Conservation (phyloP, 2,329 filamentous ascomycete genomes). For the Orbilia quercus region DNA sequence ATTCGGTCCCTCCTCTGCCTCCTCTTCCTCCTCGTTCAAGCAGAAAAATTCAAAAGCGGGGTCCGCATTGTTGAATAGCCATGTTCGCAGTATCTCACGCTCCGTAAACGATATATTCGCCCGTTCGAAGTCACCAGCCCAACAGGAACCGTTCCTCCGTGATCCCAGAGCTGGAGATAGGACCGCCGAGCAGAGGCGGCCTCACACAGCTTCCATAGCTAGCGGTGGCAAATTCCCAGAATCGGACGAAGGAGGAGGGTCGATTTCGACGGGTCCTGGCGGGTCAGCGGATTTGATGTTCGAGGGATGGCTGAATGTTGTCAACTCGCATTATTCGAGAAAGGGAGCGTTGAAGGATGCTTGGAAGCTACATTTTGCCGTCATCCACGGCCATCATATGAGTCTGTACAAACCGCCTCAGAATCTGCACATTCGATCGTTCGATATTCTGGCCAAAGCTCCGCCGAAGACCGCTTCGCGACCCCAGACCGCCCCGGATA, state of each 20-base stretch:
- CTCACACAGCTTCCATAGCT: constrained; percentile 40
- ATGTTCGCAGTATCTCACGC: constrained; percentile 60
- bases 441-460: constrained; percentile 58
- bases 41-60: constrained; percentile 50
- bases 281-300: constrained; percentile 54
- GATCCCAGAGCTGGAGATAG: constrained; percentile 43
- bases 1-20: constrained; percentile 49
- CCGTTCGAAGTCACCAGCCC: constrained; percentile 59
- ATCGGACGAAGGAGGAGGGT: constrained; percentile 41
- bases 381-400: constrained; percentile 59
- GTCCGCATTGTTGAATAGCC: constrained; percentile 59
- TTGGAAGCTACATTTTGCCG: constrained; percentile 60
- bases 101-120: constrained; percentile 61
- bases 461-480: constrained; percentile 53
- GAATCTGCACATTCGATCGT: constrained; percentile 59
- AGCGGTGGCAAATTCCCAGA: constrained; percentile 47
- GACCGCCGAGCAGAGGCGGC: constrained; percentile 26
- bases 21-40: constrained; percentile 28
- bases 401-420: constrained; percentile 60
- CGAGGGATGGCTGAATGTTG: constrained; percentile 60
- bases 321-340: constrained; percentile 60
- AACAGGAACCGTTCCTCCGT: constrained; percentile 55
- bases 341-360: constrained; percentile 59
- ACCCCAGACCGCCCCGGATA: constrained; percentile 60
- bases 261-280: constrained; percentile 41